Conservation (phyloP, 768 basidiomycete species). For the Lentinula aciculospora region DNA sequence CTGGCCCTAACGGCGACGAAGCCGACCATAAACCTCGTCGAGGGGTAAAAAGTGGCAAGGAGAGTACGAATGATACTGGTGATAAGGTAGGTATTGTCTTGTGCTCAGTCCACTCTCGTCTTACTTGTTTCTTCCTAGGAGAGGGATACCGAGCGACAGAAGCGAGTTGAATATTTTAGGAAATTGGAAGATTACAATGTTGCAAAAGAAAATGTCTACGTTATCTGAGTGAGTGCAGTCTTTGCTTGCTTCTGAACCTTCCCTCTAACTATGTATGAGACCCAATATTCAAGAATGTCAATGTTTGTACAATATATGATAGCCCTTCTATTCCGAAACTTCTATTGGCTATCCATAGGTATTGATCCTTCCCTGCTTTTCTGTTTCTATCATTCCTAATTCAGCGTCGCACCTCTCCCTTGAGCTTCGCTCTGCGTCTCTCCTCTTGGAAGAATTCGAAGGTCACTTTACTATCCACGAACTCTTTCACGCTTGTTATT, state of each 20-base stretch:
- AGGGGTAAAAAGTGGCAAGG: background rate
- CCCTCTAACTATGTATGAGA: background rate
- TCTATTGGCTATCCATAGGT: background rate
- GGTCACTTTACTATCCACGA: slow-evolving; percentile 21
- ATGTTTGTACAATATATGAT: background rate
- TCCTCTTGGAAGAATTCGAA: slow-evolving; percentile 25
- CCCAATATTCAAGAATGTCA: background rate
- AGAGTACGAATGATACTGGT: slow-evolving; percentile 5
- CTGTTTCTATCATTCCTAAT: background rate
- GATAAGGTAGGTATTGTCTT: slow-evolving; percentile 3
- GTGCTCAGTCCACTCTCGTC: background rate
- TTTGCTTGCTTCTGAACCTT: background rate
- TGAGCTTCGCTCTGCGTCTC: slow-evolving; percentile 13
- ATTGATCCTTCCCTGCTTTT: background rate
- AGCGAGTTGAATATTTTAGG: slow-evolving; percentile 35
- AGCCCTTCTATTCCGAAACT: background rate
- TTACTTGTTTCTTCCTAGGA: background rate
- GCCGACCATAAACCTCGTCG: background rate
- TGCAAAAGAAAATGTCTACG: slow-evolving; percentile 35
- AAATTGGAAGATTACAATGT: slow-evolving; percentile 31
- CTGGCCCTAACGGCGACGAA: background rate
- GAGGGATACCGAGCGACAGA: slow-evolving; percentile 24
- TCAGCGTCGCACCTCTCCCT: background rate
- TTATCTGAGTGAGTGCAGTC: slow-evolving; percentile 21
- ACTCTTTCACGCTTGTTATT: slow-evolving; percentile 25